Evolutionary conservation across 495 filamentous ascomycete species (phyloP).

Genomic region (Articulospora tetracladia): DNA sequence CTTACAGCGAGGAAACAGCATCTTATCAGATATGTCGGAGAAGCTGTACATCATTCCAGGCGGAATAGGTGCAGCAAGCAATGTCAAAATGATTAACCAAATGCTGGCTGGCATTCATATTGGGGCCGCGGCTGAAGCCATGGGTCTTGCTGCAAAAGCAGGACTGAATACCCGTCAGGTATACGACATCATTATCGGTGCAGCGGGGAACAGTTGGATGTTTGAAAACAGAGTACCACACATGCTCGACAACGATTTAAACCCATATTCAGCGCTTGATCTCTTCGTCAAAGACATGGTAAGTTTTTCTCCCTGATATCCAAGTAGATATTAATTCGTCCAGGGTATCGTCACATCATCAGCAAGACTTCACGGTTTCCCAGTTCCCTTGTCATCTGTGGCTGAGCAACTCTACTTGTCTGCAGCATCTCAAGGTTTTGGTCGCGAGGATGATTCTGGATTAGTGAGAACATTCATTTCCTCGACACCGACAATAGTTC

Average conservation of each 20-base stretch:
- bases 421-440: slow-evolving; percentile 56
- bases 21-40: slow-evolving; percentile 61
- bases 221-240: slow-evolving; percentile 69
- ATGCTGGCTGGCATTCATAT: slow-evolving; percentile 75
- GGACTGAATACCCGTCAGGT: slow-evolving; percentile 57
- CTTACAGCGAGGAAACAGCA: slow-evolving; percentile 50
- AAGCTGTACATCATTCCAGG: slow-evolving; percentile 75
- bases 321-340: slow-evolving; percentile 27
- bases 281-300: slow-evolving; percentile 77
- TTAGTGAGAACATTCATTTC: slow-evolving; percentile 57
- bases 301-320: slow-evolving; percentile 24
- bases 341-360: slow-evolving; percentile 66
- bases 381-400: slow-evolving; percentile 58
- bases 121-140: slow-evolving; percentile 63
- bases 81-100: slow-evolving; percentile 85
- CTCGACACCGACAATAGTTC: slow-evolving; percentile 26
- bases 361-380: slow-evolving; percentile 54
- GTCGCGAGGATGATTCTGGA: slow-evolving; percentile 63
- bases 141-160: slow-evolving; percentile 65
- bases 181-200: slow-evolving; percentile 50
- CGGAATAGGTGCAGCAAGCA: slow-evolving; percentile 69
- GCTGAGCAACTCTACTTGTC: slow-evolving; percentile 69
- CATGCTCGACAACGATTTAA: slow-evolving; percentile 65
- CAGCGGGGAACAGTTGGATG: slow-evolving; percentile 75
- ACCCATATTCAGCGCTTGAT: slow-evolving; percentile 63